Base-by-base conservation (phyloP, 1,139 yeast species). In the Pichia cactophila region DNA sequence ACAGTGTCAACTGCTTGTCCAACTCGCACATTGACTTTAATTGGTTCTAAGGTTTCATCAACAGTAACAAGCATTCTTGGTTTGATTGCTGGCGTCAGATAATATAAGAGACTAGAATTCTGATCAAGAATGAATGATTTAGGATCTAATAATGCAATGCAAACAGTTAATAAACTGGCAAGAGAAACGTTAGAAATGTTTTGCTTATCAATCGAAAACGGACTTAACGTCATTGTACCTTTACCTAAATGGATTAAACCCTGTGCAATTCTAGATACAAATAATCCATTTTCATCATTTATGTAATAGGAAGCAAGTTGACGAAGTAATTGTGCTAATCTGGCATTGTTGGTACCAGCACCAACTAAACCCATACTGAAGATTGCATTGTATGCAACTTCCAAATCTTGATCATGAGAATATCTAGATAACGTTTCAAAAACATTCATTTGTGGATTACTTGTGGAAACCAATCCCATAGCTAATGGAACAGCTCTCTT, bases 1-100 rank as follows among this genome's bases (percentile, higher is more conserved):
- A 94, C 97, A 43, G 90, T 88, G 66, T 94, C 98, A 43, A 94
- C 98, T 5, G 98, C 97, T 71, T 92, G 97, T 57, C 98, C 98
- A 39, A 94, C 97, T 64, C 98, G 81, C 9, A 92, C 98, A 60
- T 89, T 92, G 12, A 92, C 97, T 73, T 92, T 92, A 57, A 92
- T 71, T 35, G 97, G 97, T 57, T 82, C 75, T 65, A 92, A 78
- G 31, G 85, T 80, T 65, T 90, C 97, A 66, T 90, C 96, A 45
- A 94, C 86, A 0, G 98, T 90, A 41, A 94, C 77, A 60, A 94
- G 78, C 85, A 87, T 88, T 61, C 97, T 81, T 50, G 99, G 97
- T 61, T 87, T 87, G 51, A 90, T 80, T 28, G 97, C 92, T 47
- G 95, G 86, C 26, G 95, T 83, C 58, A 94, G 73, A 72, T 84